These are phyloP conservation scores for Hyphopichia fennica DNA, from an alignment of 1,139 yeast species.

Conservation along the genomic window DNA sequence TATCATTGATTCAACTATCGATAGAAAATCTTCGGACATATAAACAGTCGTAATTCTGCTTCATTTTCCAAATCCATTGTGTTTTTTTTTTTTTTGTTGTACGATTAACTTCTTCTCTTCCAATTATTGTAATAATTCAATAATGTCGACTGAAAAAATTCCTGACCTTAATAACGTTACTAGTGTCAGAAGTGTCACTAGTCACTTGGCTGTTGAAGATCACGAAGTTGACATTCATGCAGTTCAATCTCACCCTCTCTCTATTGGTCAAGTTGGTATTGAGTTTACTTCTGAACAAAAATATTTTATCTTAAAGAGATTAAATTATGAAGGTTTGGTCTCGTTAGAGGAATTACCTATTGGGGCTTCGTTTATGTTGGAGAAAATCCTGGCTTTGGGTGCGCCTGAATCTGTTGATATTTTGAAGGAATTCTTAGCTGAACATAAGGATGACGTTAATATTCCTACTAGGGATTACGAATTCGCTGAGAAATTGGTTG, in stretches of 20 bases:
- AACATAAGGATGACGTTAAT: conserved; percentile 22
- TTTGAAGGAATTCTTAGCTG: conserved; percentile 16
- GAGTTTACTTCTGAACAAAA: conserved; percentile 27
- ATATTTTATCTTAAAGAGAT: conserved; percentile 23
- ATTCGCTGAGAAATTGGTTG: conserved; percentile 16
- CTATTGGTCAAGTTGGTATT: conserved; percentile 26
- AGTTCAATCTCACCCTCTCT: conserved; percentile 17
- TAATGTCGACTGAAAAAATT: conserved; percentile 1
- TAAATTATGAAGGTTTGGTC: conserved; percentile 26
- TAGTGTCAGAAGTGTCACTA: conserved; percentile 1
- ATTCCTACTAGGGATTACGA: conserved; percentile 15
- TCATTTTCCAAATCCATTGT: too few species aligned
- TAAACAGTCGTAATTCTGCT: too few species aligned
- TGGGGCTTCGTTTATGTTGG: conserved; percentile 28
- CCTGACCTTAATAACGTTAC: neutral
- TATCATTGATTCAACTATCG: too few species aligned
- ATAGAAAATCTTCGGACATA: too few species aligned
- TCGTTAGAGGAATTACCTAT: conserved; percentile 28
- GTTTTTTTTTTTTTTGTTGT: too few species aligned
- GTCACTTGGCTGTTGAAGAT: conserved; percentile 11
- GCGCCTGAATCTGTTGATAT: conserved; percentile 22
- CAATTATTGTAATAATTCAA: neutral
- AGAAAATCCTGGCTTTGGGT: conserved; percentile 23
- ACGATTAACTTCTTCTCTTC: too few species aligned
- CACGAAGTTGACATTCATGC: conserved; percentile 21